Conservation (phyloP, 495 filamentous ascomycete genomes). For the Podospora australis region DNA sequence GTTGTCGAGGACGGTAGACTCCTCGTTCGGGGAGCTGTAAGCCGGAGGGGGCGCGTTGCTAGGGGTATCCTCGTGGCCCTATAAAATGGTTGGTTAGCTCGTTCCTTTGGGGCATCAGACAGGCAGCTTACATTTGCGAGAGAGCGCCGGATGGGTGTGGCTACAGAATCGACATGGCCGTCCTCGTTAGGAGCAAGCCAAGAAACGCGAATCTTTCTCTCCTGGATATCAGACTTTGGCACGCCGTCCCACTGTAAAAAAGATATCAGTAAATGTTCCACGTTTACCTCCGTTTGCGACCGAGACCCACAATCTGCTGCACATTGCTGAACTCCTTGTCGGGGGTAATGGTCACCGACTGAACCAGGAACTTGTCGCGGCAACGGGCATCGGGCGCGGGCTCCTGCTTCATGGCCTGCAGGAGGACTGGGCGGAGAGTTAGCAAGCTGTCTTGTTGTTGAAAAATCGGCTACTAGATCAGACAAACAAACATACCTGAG, state of each 20-base stretch:
- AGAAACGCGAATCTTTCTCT: slow-evolving; percentile 92
- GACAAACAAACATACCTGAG: slow-evolving; percentile 63
- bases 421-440: slow-evolving; percentile 64
- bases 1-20: slow-evolving; percentile 12
- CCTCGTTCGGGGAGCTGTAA: slow-evolving; percentile 25
- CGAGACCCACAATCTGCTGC: slow-evolving; percentile 63
- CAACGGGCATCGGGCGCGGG: slow-evolving; percentile 80
- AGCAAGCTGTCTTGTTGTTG: slow-evolving; percentile 1
- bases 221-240: slow-evolving; percentile 68
- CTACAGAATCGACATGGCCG: slow-evolving; percentile 8
- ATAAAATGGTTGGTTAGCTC: background rate
- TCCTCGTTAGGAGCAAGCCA: slow-evolving; percentile 52
- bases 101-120: background rate
- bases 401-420: slow-evolving; percentile 97
- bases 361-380: slow-evolving; percentile 96
- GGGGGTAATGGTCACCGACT: slow-evolving; percentile 77
- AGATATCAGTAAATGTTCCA: slow-evolving; percentile 20
- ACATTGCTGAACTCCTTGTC: slow-evolving; percentile 79
- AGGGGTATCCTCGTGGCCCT: slow-evolving; percentile 24
- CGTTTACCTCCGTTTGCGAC: background rate
- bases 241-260: slow-evolving; percentile 63
- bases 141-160: slow-evolving; percentile 23
- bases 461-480: slow-evolving; percentile 26
- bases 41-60: slow-evolving; percentile 18
- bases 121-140: slow-evolving; percentile 24